Evolutionary conservation across 441 rosid genomes (phyloP).

Genomic region (Bocquillonia castaneifolia): DNA sequence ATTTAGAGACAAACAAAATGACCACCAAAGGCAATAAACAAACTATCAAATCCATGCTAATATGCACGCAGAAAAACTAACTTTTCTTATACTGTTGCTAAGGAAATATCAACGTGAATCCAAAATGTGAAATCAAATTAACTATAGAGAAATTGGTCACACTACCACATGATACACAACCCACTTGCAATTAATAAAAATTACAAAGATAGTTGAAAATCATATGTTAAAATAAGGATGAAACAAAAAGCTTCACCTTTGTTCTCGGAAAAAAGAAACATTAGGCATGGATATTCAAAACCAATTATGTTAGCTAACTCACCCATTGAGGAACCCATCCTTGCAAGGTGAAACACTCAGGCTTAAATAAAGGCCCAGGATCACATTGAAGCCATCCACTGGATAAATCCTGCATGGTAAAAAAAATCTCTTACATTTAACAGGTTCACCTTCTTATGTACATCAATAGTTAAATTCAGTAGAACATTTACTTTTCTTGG

Average conservation of each 20-base stretch:
- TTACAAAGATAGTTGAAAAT: not conserved
- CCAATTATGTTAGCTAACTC: conserved; percentile 25
- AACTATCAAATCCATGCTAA: not conserved
- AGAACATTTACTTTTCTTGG: conserved; percentile 70
- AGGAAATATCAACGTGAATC: not conserved
- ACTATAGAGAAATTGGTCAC: not conserved
- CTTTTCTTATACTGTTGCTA: not conserved
- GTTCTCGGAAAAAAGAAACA: not conserved
- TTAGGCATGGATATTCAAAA: not conserved
- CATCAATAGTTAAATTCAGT: conserved; percentile 8
- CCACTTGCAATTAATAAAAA: not conserved
- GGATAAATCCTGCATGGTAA: conserved; percentile 59
- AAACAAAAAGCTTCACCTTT: not conserved
- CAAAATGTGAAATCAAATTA: not conserved
- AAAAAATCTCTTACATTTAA: conserved; percentile 16
- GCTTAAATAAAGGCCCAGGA: conserved; percentile 81
- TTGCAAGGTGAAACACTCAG: conserved; percentile 51
- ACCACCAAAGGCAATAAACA: not conserved
- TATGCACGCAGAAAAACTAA: not conserved
- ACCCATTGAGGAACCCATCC: conserved; percentile 65
- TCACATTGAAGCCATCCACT: conserved; percentile 92
- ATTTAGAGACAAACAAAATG: not conserved
- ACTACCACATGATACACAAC: not conserved
- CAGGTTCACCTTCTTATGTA: not conserved
- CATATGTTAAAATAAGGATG: not conserved